Conservation (phyloP, 768 basidiomycete genomes). For the Melanogaster broomeanus region DNA sequence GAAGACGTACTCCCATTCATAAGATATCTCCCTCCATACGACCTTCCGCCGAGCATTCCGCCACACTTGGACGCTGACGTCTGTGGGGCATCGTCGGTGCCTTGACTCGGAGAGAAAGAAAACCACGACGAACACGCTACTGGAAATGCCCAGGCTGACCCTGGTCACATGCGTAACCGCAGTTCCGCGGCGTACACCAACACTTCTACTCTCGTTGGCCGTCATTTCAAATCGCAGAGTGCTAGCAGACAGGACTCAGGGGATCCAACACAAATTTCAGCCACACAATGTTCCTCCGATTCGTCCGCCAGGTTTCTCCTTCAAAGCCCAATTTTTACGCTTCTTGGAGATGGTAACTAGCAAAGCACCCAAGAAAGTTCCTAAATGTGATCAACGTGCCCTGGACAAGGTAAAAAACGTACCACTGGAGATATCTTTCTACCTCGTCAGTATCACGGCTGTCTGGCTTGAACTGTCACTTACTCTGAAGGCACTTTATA, state of each 20-base stretch:
- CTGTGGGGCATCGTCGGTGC: not conserved
- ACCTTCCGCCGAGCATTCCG: conserved; percentile 52
- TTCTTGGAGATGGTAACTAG: conserved; percentile 45
- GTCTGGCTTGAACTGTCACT: not conserved
- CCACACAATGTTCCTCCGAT: conserved; percentile 55
- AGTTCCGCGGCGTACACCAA: not conserved
- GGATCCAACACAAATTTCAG: too few species aligned
- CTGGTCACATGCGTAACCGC: too few species aligned
- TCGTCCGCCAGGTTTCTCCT: conserved; percentile 57
- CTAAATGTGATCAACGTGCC: conserved; percentile 40
- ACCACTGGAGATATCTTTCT: conserved; percentile 69
- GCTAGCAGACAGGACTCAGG: not conserved
- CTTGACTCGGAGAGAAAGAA: not conserved
- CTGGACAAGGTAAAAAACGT: conserved; percentile 57
- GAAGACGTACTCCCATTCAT: conserved; percentile 64
- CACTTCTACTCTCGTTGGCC: not conserved
- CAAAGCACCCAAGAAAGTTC: conserved; percentile 55
- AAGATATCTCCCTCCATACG: conserved; percentile 63
- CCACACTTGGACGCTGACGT: not conserved
- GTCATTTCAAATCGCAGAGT: not conserved
- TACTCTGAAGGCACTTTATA: conserved; percentile 35
- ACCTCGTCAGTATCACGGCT: conserved; percentile 45
- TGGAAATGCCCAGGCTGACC: not conserved
- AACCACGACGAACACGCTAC: not conserved
- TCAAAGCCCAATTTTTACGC: conserved; percentile 64